Percentiles rank a stretch among this genome's conserved stretches.
phyloP scores from a whole-genome alignment of 2,329 filamentous ascomycete genomes.

The Ophiostoma australiae region DNA sequence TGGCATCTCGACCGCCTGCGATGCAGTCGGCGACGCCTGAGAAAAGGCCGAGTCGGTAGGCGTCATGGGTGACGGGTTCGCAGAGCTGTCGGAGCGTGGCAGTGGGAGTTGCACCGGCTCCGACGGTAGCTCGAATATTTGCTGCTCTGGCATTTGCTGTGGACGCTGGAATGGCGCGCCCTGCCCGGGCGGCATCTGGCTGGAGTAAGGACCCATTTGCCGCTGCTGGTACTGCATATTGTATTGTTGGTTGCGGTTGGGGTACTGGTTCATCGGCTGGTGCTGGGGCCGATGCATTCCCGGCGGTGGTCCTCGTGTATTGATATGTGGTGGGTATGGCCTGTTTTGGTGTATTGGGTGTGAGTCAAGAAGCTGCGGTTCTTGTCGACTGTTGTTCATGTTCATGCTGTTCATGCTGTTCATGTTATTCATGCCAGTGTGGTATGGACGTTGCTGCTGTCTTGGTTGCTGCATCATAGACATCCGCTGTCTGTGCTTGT shows the following conservation, averaged over 20 bases:
- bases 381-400: not conserved
- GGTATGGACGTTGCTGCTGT: slow-evolving; percentile 11
- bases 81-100: not conserved
- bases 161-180: not conserved
- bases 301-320: not conserved
- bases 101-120: slow-evolving; percentile 11
- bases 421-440: not conserved
- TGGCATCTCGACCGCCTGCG: slow-evolving; percentile 10
- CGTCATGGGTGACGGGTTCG: not conserved
- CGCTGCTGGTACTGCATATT: not conserved
- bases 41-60: not conserved
- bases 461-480: slow-evolving; percentile 14
- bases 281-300: not conserved
- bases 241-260: not conserved
- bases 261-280: not conserved
- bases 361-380: not conserved
- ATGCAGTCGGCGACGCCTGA: not conserved
- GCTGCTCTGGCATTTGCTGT: slow-evolving; percentile 7
- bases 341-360: not conserved
- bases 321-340: not conserved
- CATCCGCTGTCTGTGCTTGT: slow-evolving; percentile 27
- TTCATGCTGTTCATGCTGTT: not conserved
- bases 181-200: not conserved
- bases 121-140: slow-evolving; percentile 17
- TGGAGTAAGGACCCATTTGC: not conserved